These are phyloP conservation scores for Talaromyces thailandensis DNA, from an alignment of 495 filamentous ascomycete species.

Conservation along the genomic window DNA sequence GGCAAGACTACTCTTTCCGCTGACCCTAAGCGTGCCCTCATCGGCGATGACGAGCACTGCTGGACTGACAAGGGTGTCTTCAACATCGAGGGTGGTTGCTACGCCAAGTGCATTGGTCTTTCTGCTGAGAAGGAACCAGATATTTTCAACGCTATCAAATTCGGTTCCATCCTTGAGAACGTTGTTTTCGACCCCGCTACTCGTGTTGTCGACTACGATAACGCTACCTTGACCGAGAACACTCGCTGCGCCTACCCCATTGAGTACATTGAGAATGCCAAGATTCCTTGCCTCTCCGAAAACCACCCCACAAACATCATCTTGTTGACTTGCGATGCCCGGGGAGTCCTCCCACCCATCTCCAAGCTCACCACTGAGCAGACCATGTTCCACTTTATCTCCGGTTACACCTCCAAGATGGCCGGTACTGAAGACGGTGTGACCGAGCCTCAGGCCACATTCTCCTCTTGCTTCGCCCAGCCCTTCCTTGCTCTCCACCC, in stretches of 20 bases:
- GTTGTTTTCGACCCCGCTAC: slow-evolving; percentile 91
- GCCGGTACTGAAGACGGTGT: slow-evolving; percentile 96
- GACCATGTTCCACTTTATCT: slow-evolving; percentile 99
- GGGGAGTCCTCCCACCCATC: slow-evolving; percentile 95
- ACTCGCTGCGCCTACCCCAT: slow-evolving; percentile 98
- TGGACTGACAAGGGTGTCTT: slow-evolving; percentile 96
- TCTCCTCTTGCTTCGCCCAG: slow-evolving; percentile 99
- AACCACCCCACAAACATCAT: slow-evolving; percentile 96
- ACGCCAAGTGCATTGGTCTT: slow-evolving; percentile 97
- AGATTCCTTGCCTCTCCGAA: slow-evolving; percentile 84
- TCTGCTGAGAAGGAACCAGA: slow-evolving; percentile 98
- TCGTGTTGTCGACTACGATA: slow-evolving; percentile 89
- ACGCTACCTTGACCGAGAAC: slow-evolving; percentile 92
- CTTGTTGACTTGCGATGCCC: slow-evolving; percentile 93
- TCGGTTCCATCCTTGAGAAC: slow-evolving; percentile 96
- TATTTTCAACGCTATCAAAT: slow-evolving; percentile 93
- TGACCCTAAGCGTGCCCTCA: slow-evolving; percentile 90
- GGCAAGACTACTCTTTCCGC: slow-evolving; percentile 98
- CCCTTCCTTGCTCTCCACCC: slow-evolving; percentile 98
- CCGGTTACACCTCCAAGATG: slow-evolving; percentile 99
- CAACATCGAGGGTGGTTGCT: slow-evolving; percentile 99
- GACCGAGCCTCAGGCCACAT: slow-evolving; percentile 93
- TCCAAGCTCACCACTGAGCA: slow-evolving; percentile 93
- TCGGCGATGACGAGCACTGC: slow-evolving; percentile 99
- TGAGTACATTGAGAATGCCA: slow-evolving; percentile 97